phyloP scores from a whole-genome alignment of 1,139 yeast species.

The Blastobotrys indianensis region DNA sequence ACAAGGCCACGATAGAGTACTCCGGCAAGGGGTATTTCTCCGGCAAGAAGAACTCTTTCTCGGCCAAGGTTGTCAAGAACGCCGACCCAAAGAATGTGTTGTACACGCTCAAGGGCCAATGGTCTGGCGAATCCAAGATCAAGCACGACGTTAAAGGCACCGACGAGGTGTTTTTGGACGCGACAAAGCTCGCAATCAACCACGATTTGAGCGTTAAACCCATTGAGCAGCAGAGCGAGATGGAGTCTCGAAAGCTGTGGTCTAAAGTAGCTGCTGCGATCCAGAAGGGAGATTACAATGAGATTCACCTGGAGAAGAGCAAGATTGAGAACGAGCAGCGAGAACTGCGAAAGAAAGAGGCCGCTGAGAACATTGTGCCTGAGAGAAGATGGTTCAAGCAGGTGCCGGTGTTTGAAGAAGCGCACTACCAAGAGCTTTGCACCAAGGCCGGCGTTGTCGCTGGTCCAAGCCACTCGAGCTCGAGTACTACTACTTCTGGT shows the following conservation, averaged over 20 bases:
- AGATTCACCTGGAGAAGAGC: conserved; percentile 68
- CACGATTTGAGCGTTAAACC: conserved; percentile 69
- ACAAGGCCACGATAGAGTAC: conserved; percentile 66
- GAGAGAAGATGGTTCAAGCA: conserved; percentile 60
- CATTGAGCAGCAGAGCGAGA: conserved; percentile 61
- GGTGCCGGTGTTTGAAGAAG: conserved; percentile 21
- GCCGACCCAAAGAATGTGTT: conserved; percentile 55
- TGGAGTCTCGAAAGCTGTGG: conserved; percentile 88
- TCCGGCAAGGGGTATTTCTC: conserved; percentile 91
- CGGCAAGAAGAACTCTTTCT: conserved; percentile 92
- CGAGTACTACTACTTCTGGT: conserved; percentile 16
- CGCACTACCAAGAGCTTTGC: conserved; percentile 19
- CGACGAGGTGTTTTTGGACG: conserved; percentile 64
- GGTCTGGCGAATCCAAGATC: conserved; percentile 71
- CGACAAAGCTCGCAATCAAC: conserved; percentile 42
- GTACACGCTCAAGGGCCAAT: conserved; percentile 80
- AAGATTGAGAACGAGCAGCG: conserved; percentile 78
- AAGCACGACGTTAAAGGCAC: conserved; percentile 32
- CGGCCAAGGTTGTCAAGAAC: conserved; percentile 68
- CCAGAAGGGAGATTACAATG: conserved; percentile 62
- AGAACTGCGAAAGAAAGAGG: conserved; percentile 67
- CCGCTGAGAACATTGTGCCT: conserved; percentile 47
- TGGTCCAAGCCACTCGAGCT: conserved; percentile 18
- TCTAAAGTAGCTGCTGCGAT: conserved; percentile 81
- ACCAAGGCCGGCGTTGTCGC: conserved; percentile 20